A percentile compares a stretch with the other conserved stretches of the same genome.
Conservation (phyloP, 2,329 filamentous ascomycete genomes). For the Claviceps sp. region DNA sequence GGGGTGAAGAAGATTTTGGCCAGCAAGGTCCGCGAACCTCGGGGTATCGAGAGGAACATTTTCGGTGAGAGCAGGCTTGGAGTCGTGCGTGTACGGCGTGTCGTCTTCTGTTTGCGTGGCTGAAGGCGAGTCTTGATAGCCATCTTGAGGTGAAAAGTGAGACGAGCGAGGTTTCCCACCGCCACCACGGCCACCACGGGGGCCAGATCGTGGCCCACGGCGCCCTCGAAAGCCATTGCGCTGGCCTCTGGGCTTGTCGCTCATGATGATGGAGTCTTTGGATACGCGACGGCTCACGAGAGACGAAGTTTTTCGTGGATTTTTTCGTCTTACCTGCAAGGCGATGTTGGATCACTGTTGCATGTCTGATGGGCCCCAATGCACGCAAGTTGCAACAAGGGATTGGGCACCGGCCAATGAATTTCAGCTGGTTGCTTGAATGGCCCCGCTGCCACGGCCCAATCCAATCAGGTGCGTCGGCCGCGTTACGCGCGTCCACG, state of each 20-base stretch:
- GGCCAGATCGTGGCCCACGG: slow-evolving; percentile 1
- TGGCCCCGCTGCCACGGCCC: background rate
- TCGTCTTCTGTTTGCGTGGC: background rate
- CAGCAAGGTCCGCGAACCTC: slow-evolving; percentile 30
- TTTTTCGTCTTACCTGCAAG: background rate
- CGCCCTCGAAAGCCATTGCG: slow-evolving; percentile 1
- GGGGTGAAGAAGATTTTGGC: slow-evolving; percentile 27
- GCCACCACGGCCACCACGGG: background rate
- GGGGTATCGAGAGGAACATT: slow-evolving; percentile 29
- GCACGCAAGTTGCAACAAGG: background rate
- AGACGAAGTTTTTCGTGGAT: too few relatives aligned
- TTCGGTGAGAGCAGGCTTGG: slow-evolving; percentile 8
- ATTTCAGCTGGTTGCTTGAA: background rate
- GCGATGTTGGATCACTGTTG: background rate
- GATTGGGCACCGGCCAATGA: background rate
- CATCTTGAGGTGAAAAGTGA: background rate
- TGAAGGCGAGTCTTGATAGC: background rate
- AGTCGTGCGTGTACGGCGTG: background rate
- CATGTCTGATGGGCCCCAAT: background rate
- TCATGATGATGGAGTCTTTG: background rate
- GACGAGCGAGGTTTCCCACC: background rate
- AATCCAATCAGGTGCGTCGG: background rate
- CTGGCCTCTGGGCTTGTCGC: slow-evolving; percentile 1
- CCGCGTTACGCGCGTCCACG: background rate
- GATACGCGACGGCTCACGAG: background rate